A percentile compares a stretch with the other conserved stretches of the same genome.
These are phyloP conservation scores for Myxozyma vanderwaltii DNA, from an alignment of 805 yeast species.

Conservation along the genomic window DNA sequence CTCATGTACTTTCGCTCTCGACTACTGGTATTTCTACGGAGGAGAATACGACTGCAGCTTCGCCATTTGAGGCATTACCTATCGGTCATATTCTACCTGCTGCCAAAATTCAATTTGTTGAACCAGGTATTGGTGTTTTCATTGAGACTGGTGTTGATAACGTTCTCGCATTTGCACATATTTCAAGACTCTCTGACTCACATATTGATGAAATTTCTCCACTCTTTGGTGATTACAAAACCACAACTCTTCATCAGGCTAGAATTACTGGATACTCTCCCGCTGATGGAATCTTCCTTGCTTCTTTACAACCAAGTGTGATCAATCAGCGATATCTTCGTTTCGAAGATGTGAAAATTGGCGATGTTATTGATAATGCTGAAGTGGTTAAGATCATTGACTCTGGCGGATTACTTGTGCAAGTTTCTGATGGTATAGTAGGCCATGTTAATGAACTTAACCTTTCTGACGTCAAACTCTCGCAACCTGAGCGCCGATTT, in stretches of 20 bases:
- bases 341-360: slow-evolving; percentile 72
- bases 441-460: slow-evolving; percentile 76
- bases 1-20: slow-evolving; percentile 51
- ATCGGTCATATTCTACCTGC: slow-evolving; percentile 66
- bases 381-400: slow-evolving; percentile 60
- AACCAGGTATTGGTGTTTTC: slow-evolving; percentile 44
- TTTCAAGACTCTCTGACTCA: slow-evolving; percentile 60
- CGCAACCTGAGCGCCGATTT: slow-evolving; percentile 90
- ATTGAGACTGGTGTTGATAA: slow-evolving; percentile 53
- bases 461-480: slow-evolving; percentile 79
- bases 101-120: slow-evolving; percentile 60
- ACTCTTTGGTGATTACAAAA: slow-evolving; percentile 46
- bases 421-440: slow-evolving; percentile 61
- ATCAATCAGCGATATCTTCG: slow-evolving; percentile 68
- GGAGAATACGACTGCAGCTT: background rate
- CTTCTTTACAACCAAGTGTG: slow-evolving; percentile 69
- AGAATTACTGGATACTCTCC: slow-evolving; percentile 72
- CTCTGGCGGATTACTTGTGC: slow-evolving; percentile 67
- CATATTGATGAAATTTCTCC: slow-evolving; percentile 40
- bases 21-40: slow-evolving; percentile 22
- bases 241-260: slow-evolving; percentile 71
- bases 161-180: slow-evolving; percentile 72
- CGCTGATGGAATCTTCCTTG: slow-evolving; percentile 64
- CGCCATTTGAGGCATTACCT: slow-evolving; percentile 67
- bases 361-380: slow-evolving; percentile 59